Evolutionary conservation across 2,329 filamentous ascomycete genomes (phyloP).

Genomic region (Leptodontidium sp.): DNA sequence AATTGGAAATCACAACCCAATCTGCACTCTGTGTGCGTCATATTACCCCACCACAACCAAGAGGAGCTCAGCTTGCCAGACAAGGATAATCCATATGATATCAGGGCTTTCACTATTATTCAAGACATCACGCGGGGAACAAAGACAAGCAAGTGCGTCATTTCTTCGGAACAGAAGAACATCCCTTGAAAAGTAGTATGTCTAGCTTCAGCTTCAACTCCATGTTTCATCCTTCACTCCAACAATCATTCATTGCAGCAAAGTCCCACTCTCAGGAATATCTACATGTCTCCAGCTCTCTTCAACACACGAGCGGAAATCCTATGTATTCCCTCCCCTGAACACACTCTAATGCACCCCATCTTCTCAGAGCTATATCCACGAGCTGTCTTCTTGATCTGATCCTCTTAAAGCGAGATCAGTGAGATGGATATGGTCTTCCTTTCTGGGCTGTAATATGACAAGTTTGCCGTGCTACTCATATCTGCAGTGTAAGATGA

Average conservation of each 20-base stretch:
- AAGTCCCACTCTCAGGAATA: too few relatives aligned
- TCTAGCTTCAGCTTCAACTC: neutral
- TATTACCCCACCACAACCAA: conserved; percentile 14
- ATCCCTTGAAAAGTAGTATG: neutral
- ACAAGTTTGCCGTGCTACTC: neutral
- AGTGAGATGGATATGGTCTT: too few relatives aligned
- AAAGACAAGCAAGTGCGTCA: conserved; percentile 5
- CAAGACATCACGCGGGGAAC: neutral
- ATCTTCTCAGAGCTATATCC: too few relatives aligned
- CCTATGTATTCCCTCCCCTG: too few relatives aligned
- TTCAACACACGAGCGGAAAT: too few relatives aligned
- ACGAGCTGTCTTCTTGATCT: too few relatives aligned
- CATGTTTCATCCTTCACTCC: neutral
- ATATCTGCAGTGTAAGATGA: neutral
- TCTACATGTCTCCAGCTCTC: too few relatives aligned
- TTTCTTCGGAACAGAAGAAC: neutral
- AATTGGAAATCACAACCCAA: neutral
- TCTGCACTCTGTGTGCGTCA: conserved; percentile 1
- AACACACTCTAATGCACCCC: too few relatives aligned
- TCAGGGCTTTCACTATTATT: conserved; percentile 14
- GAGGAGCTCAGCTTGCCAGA: conserved; percentile 7
- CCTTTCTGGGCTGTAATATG: neutral
- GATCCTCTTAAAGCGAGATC: too few relatives aligned
- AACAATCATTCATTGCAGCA: neutral
- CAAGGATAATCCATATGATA: conserved; percentile 16